Evolutionary conservation across 768 basidiomycete species (phyloP).

Genomic region (Atractiella rhizophila): DNA sequence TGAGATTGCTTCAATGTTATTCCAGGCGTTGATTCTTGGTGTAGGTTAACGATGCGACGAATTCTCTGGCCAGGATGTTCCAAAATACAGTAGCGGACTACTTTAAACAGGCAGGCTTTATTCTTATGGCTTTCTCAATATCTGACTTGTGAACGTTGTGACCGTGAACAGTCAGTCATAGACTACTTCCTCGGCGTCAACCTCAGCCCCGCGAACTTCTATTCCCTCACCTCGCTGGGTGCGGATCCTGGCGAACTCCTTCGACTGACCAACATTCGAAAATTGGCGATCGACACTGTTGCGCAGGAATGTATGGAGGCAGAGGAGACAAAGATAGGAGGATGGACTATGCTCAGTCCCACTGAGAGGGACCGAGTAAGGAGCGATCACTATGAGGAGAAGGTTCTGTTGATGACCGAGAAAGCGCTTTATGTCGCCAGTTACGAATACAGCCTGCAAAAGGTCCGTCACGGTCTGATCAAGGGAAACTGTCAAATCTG

Average conservation of each 20-base stretch:
- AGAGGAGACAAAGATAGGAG: constrained; percentile 49
- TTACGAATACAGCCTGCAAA: constrained; percentile 17
- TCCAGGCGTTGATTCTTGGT: too few relatives aligned
- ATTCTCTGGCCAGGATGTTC: constrained; percentile 62
- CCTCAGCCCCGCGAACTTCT: too few relatives aligned
- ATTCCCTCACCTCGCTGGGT: constrained; percentile 85
- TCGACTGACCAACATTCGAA: constrained; percentile 61
- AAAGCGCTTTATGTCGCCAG: constrained; percentile 12
- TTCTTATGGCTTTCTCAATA: too few relatives aligned
- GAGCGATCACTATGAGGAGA: constrained; percentile 47
- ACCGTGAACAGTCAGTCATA: background rate
- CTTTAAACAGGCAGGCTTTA: constrained; percentile 94
- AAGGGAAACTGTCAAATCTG: background rate
- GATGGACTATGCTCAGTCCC: constrained; percentile 82
- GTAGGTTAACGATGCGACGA: constrained; percentile 74
- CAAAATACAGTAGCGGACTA: constrained; percentile 41
- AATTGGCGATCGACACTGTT: constrained; percentile 76
- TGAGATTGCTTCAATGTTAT: too few relatives aligned
- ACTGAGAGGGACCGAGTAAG: constrained; percentile 35
- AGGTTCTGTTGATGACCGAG: constrained; percentile 41
- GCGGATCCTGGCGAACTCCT: constrained; percentile 80
- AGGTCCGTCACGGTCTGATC: constrained; percentile 3
- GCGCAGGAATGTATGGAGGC: constrained; percentile 48
- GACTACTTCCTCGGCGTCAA: constrained; percentile 51
- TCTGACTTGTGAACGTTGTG: background rate